Conservation (phyloP, 2,329 filamentous ascomycete genomes). For the Ophiobolus disseminans region DNA sequence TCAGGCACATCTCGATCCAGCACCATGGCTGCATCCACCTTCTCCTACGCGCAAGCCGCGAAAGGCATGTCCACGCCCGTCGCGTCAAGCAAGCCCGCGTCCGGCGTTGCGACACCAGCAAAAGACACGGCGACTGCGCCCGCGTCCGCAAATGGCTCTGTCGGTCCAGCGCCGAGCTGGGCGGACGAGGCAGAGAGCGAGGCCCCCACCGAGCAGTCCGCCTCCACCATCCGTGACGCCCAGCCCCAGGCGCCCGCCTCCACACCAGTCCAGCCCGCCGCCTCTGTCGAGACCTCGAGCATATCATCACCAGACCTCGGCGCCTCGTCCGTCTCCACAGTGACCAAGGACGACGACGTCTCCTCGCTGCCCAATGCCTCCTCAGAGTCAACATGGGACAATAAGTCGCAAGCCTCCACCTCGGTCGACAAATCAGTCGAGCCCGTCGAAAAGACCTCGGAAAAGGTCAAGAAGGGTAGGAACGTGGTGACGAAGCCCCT, state of each 20-base stretch:
- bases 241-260: conserved; percentile 22
- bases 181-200: conserved; percentile 58
- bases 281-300: conserved; percentile 30
- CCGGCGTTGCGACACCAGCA: conserved; percentile 52
- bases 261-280: conserved; percentile 22
- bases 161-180: conserved; percentile 50
- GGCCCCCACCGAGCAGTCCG: conserved; percentile 33
- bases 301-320: conserved; percentile 62
- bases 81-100: conserved; percentile 54
- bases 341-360: conserved; percentile 66
- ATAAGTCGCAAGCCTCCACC: conserved; percentile 67
- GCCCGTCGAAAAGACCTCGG: conserved; percentile 59
- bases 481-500: conserved; percentile 64
- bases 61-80: conserved; percentile 70
- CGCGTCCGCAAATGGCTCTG: conserved; percentile 27
- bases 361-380: conserved; percentile 68
- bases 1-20: conserved; percentile 12
- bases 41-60: conserved; percentile 96
- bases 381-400: conserved; percentile 72
- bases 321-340: conserved; percentile 60
- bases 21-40: conserved; percentile 57
- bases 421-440: conserved; percentile 68
- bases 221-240: conserved; percentile 30
- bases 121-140: conserved; percentile 46
- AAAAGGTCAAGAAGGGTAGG: conserved; percentile 59